A percentile compares a stretch with the other conserved stretches of the same genome.
Evolutionary conservation across 106 monocot species (phyloP).

Genomic region (Allium fistulosum): DNA sequence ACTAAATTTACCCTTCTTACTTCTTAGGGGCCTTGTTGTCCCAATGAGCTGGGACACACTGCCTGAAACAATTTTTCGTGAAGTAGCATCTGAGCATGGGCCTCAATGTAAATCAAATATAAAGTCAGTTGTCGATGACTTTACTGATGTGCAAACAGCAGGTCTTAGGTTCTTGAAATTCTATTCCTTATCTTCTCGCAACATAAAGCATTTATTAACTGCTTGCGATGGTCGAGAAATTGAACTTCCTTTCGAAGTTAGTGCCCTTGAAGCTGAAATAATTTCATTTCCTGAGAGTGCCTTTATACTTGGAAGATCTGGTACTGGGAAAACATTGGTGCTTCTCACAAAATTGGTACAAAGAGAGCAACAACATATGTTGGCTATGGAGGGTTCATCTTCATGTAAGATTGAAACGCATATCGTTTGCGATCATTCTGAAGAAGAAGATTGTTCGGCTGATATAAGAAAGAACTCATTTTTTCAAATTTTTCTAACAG

Average conservation of each 20-base stretch:
- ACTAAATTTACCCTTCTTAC: not conserved
- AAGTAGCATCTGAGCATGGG: not conserved
- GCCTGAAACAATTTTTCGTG: not conserved
- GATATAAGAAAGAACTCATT: constrained; percentile 2
- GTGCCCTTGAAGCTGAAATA: constrained; percentile 28
- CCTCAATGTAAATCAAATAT: not conserved
- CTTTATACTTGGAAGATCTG: constrained; percentile 39
- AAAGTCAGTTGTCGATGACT: not conserved
- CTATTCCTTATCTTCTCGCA: constrained; percentile 30
- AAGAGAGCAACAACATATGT: constrained; percentile 19
- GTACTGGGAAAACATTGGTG: constrained; percentile 35
- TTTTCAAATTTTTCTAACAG: constrained; percentile 34
- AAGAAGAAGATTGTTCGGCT: not conserved
- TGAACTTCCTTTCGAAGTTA: constrained; percentile 32
- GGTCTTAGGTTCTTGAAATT: constrained; percentile 36
- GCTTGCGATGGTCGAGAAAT: constrained; percentile 36
- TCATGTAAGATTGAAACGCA: not conserved
- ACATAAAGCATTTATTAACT: constrained; percentile 25
- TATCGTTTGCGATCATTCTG: not conserved
- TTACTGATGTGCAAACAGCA: not conserved
- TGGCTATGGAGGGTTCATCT: constrained; percentile 18
- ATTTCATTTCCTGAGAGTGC: constrained; percentile 23
- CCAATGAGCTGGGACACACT: not conserved
- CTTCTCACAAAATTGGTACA: constrained; percentile 26
- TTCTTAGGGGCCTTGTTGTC: constrained; percentile 1